A percentile compares a stretch with the other conserved stretches of the same genome.
Evolutionary conservation across 2,329 filamentous ascomycete species (phyloP).

Genomic region (Aureobasidium sp.): DNA sequence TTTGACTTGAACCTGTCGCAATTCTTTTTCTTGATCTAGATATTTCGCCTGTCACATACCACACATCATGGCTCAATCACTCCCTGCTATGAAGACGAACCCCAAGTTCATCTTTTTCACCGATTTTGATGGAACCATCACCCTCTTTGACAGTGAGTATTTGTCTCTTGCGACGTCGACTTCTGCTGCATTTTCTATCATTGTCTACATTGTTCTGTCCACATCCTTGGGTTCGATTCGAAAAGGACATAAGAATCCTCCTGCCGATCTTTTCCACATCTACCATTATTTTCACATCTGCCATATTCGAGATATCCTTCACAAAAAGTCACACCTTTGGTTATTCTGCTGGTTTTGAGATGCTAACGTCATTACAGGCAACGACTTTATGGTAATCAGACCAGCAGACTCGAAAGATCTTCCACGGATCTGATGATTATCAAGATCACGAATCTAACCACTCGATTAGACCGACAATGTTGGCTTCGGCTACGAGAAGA

Average conservation of each 20-base stretch:
- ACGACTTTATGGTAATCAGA: conserved; percentile 54
- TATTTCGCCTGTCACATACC: neutral
- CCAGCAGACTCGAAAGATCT: neutral
- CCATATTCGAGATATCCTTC: neutral
- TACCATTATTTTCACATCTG: neutral
- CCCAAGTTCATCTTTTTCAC: conserved; percentile 97
- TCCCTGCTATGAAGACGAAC: conserved; percentile 47
- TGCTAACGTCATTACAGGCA: conserved; percentile 38
- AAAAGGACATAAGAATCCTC: neutral
- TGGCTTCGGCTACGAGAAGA: conserved; percentile 68
- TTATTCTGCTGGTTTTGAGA: too few species aligned
- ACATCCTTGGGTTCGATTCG: neutral
- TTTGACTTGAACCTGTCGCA: neutral
- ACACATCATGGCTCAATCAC: conserved; percentile 25
- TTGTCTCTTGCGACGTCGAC: neutral
- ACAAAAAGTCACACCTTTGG: neutral
- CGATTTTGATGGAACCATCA: conserved; percentile 97
- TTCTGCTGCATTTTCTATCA: neutral
- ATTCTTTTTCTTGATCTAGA: neutral
- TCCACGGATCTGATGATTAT: neutral
- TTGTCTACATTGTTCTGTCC: neutral
- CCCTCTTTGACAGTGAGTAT: conserved; percentile 57
- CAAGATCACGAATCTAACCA: neutral
- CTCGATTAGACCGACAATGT: conserved; percentile 73
- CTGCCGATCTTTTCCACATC: neutral